These are phyloP conservation scores for Cutaneotrichosporon cyanovorans DNA, from an alignment of 1,284 basidiomycete genomes.

Conservation along the genomic window DNA sequence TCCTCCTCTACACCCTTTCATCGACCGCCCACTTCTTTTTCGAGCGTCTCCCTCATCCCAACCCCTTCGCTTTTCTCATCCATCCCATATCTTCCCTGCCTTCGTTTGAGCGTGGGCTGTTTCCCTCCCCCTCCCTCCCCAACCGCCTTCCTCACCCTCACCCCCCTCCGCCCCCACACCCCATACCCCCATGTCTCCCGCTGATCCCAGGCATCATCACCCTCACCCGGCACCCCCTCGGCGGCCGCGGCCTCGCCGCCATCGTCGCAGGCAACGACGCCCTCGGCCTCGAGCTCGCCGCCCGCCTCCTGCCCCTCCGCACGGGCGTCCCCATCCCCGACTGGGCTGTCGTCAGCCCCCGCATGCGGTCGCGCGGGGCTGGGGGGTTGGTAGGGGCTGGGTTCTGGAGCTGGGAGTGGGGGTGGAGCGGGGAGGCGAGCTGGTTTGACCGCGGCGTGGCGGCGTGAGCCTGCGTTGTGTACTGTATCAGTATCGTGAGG, in stretches of 20 bases:
- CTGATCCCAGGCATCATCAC: conserved; percentile 54
- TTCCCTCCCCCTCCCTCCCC: no score
- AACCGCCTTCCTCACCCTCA: no score
- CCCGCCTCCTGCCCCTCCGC: conserved; percentile 67
- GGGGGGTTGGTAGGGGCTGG: conserved; percentile 61
- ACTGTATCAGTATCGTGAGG: no score
- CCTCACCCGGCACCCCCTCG: conserved; percentile 58
- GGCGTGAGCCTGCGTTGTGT: conserved; percentile 1
- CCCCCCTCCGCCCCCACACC: no score
- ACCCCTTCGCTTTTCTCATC: no score
- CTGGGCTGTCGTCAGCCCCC: conserved; percentile 58
- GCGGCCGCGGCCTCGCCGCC: conserved; percentile 46
- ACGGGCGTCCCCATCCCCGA: conserved; percentile 64
- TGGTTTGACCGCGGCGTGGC: conserved; percentile 42
- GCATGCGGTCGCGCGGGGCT: conserved; percentile 55
- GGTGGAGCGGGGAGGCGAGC: conserved; percentile 34
- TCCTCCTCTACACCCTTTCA: no score
- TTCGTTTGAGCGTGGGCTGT: no score
- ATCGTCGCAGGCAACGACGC: conserved; percentile 57
- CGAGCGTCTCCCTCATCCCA: no score
- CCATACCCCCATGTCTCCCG: no score
- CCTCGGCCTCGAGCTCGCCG: conserved; percentile 56
- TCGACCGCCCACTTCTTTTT: no score
- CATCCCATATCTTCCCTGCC: no score
- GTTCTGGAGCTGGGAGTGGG: conserved; percentile 35